Evolutionary conservation across 768 basidiomycete species (phyloP).

Genomic region (Kwoniella bestiolae): DNA sequence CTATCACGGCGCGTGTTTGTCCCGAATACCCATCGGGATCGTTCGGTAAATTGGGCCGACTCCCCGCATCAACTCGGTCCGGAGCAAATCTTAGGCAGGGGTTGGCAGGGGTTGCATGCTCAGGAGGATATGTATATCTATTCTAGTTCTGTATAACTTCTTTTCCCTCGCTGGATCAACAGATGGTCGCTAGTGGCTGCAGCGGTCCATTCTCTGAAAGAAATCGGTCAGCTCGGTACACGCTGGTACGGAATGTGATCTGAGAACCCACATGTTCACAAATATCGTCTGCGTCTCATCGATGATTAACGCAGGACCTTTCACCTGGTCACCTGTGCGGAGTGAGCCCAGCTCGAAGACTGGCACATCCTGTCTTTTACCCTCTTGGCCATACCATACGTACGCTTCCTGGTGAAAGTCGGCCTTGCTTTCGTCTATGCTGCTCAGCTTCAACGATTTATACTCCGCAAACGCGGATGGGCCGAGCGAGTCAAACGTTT

Average conservation of each 20-base stretch:
- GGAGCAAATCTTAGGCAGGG: background rate
- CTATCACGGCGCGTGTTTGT: background rate
- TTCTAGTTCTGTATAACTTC: background rate
- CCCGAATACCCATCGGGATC: slow-evolving; percentile 1
- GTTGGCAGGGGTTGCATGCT: too few species aligned
- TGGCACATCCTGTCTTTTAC: slow-evolving; percentile 74
- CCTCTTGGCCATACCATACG: slow-evolving; percentile 33
- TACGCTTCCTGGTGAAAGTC: slow-evolving; percentile 40
- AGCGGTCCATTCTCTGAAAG: slow-evolving; percentile 10
- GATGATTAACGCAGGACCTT: slow-evolving; percentile 91
- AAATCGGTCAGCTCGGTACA: background rate
- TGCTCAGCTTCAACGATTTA: slow-evolving; percentile 61
- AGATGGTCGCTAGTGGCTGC: slow-evolving; percentile 20
- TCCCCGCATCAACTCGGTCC: background rate
- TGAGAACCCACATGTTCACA: slow-evolving; percentile 61
- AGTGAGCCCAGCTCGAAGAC: slow-evolving; percentile 70
- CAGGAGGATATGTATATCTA: background rate
- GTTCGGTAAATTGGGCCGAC: background rate
- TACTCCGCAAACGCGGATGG: slow-evolving; percentile 79
- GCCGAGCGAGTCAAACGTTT: slow-evolving; percentile 63
- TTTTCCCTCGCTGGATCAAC: slow-evolving; percentile 6
- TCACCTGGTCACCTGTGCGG: slow-evolving; percentile 65
- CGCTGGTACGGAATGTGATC: background rate
- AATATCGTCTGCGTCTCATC: slow-evolving; percentile 96
- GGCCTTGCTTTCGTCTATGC: slow-evolving; percentile 54